Evolutionary conservation across 345 rosid species (phyloP).

Genomic region (Lepidium africanum): DNA sequence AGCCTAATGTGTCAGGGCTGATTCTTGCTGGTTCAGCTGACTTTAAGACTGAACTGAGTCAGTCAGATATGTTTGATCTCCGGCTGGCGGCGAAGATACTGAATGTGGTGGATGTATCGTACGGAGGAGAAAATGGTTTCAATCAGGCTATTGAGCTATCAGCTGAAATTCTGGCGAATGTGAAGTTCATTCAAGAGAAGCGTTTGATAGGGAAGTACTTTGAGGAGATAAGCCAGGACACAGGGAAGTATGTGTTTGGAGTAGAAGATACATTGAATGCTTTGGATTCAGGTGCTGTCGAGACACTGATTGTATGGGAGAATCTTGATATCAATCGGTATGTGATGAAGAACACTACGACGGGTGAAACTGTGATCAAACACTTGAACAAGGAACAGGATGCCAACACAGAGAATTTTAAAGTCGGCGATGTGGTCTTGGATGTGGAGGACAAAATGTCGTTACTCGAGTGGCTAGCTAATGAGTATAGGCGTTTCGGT

Average conservation of each 20-base stretch:
- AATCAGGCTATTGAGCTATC: conserved; percentile 32
- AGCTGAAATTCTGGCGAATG: conserved; percentile 27
- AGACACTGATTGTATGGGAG: conserved; percentile 33
- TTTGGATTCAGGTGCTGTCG: conserved; percentile 26
- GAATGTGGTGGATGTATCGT: conserved; percentile 27
- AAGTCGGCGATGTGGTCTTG: conserved; percentile 18
- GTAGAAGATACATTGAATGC: conserved; percentile 34
- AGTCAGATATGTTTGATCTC: conserved; percentile 32
- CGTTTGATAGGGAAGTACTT: conserved; percentile 32
- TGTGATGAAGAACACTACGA: conserved; percentile 23
- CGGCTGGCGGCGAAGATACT: conserved; percentile 27
- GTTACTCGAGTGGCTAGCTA: conserved; percentile 30
- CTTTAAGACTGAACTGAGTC: conserved; percentile 32
- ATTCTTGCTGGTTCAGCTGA: conserved; percentile 34
- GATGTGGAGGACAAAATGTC: conserved; percentile 30
- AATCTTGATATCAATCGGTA: conserved; percentile 32
- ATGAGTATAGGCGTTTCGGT: conserved; percentile 23
- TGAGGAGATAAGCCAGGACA: conserved; percentile 34
- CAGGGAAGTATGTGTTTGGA: conserved; percentile 29
- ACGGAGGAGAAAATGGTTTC: conserved; percentile 15
- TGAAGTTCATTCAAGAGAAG: conserved; percentile 28
- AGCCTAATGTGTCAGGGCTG: conserved; percentile 22
- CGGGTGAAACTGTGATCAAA: conserved; percentile 22
- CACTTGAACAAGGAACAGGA: conserved; percentile 33
- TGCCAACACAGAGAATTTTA: conserved; percentile 26